Percentiles rank a stretch among this genome's conserved stretches.
Conservation (phyloP, 2,329 filamentous ascomycete species). For the Neoscytalidium dimidiatum region DNA sequence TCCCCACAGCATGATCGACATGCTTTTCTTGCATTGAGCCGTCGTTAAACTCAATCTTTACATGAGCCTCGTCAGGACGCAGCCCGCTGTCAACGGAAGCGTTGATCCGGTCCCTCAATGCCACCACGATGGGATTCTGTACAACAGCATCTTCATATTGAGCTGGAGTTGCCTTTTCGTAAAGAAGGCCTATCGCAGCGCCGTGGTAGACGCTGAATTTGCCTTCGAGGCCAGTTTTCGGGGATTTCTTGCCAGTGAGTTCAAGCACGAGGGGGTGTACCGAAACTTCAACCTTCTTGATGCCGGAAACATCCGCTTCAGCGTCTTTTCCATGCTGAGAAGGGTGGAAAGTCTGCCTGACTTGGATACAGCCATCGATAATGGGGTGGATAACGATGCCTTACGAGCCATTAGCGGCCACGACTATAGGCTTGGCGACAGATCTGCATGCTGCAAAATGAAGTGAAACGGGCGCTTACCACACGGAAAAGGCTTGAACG, state of each 20-base stretch:
- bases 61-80: slow-evolving; percentile 44
- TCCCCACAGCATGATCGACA: slow-evolving; percentile 54
- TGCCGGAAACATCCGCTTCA: slow-evolving; percentile 38
- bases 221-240: slow-evolving; percentile 52
- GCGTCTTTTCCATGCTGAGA: slow-evolving; percentile 24
- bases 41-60: slow-evolving; percentile 41
- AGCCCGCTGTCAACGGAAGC: slow-evolving; percentile 45
- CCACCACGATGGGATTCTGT: slow-evolving; percentile 42
- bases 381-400: slow-evolving; percentile 58
- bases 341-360: slow-evolving; percentile 35
- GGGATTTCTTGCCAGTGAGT: slow-evolving; percentile 53
- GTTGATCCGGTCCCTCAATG: slow-evolving; percentile 48
- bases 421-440: not conserved
- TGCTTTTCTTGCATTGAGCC: slow-evolving; percentile 42
- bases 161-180: slow-evolving; percentile 53
- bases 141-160: slow-evolving; percentile 55
- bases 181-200: slow-evolving; percentile 52
- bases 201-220: slow-evolving; percentile 61
- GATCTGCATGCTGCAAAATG: not conserved
- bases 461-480: slow-evolving; percentile 25
- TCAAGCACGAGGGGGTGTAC: slow-evolving; percentile 57
- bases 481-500: slow-evolving; percentile 60
- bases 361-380: slow-evolving; percentile 54
- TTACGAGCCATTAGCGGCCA: not conserved
- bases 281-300: slow-evolving; percentile 44